A percentile compares a stretch with the other conserved stretches of the same genome.
phyloP scores from a whole-genome alignment of 441 rosid species.

The Mallotus japonicus region DNA sequence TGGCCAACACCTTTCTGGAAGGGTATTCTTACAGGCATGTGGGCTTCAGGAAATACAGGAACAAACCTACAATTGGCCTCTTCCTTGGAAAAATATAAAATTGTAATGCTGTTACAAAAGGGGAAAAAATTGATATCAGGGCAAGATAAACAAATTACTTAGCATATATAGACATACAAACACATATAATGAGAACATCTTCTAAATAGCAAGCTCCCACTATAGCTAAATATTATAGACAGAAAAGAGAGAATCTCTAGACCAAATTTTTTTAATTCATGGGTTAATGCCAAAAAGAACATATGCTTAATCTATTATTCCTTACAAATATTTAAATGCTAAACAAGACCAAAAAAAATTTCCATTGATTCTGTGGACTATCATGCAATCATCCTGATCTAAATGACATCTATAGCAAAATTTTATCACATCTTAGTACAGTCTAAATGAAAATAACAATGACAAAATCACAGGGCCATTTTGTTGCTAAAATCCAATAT shows the following conservation, averaged over 20 bases:
- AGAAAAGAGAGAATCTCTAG: not conserved
- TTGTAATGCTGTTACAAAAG: constrained; percentile 54
- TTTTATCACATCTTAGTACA: not conserved
- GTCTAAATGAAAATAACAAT: not conserved
- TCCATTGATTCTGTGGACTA: not conserved
- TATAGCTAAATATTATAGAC: not conserved
- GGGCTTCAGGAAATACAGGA: constrained; percentile 69
- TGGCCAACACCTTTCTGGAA: constrained; percentile 75
- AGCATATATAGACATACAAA: not conserved
- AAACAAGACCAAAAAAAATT: not conserved
- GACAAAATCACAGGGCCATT: not conserved
- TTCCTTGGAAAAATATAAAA: constrained; percentile 84
- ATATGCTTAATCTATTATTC: not conserved
- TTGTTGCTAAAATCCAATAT: not conserved
- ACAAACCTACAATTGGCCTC: constrained; percentile 65
- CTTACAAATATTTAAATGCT: not conserved
- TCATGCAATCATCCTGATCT: not conserved
- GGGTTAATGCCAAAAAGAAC: not conserved
- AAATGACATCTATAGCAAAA: not conserved
- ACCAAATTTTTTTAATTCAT: not conserved
- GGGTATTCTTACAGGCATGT: constrained; percentile 53
- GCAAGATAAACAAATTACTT: not conserved
- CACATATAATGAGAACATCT: not conserved
- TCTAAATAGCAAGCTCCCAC: not conserved
- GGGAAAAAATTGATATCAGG: constrained; percentile 12